phyloP scores from a whole-genome alignment of 345 rosid genomes.

The Euphorbia tirucalli region DNA sequence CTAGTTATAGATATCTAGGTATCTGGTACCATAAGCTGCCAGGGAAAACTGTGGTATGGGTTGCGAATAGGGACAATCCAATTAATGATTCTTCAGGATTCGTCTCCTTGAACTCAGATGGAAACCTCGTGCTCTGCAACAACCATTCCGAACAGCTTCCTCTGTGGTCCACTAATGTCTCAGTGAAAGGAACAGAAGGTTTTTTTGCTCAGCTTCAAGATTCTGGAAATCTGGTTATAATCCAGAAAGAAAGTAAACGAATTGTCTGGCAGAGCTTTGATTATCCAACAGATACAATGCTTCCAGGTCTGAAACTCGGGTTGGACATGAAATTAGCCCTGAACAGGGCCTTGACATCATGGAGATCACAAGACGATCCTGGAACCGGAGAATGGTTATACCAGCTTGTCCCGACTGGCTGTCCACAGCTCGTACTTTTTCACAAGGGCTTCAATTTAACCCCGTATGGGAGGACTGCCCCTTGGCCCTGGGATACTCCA shows the following conservation, averaged over 20 bases:
- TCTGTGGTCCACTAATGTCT: conserved; percentile 10
- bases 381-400: background rate
- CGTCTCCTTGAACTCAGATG: background rate
- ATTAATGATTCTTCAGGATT: conserved; percentile 2
- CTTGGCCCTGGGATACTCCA: background rate
- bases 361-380: conserved; percentile 22
- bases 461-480: conserved; percentile 6
- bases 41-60: conserved; percentile 9
- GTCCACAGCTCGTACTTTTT: conserved; percentile 13
- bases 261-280: conserved; percentile 22
- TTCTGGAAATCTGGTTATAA: conserved; percentile 13
- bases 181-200: background rate
- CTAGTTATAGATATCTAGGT: conserved; percentile 5
- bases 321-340: background rate
- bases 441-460: background rate
- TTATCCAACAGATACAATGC: conserved; percentile 10
- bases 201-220: conserved; percentile 2
- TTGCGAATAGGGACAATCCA: conserved; percentile 19
- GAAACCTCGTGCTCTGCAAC: background rate
- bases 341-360: conserved; percentile 4
- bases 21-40: conserved; percentile 13
- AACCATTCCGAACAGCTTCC: background rate
- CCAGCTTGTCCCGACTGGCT: background rate
- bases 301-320: background rate
- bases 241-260: background rate